These are phyloP conservation scores for Pseudocercospora eumusae DNA, from an alignment of 2,329 filamentous ascomycete genomes.

Conservation along the genomic window DNA sequence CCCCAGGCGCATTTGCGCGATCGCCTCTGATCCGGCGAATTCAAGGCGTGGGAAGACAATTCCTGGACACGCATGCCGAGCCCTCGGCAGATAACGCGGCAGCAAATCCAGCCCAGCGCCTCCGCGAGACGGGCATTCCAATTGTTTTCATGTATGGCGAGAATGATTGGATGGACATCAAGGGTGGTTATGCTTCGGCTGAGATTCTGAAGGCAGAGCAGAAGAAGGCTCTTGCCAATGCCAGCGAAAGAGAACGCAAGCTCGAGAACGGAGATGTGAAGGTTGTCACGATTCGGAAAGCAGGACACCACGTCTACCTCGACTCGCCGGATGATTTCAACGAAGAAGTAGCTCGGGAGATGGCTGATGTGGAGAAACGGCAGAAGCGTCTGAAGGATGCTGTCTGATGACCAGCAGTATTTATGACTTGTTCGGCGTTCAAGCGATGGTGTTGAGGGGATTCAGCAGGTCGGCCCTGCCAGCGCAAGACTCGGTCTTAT, in stretches of 20 bases:
- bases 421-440: neutral
- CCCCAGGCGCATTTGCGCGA: constrained; percentile 88
- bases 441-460: constrained; percentile 1
- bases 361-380: constrained; percentile 60
- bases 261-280: constrained; percentile 78
- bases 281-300: constrained; percentile 73
- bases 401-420: neutral
- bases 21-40: constrained; percentile 85
- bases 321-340: constrained; percentile 73
- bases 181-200: constrained; percentile 76
- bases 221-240: constrained; percentile 60
- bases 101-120: constrained; percentile 59
- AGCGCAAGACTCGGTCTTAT: neutral
- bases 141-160: constrained; percentile 96
- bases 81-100: constrained; percentile 34
- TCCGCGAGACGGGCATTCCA: constrained; percentile 65
- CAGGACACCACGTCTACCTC: constrained; percentile 72
- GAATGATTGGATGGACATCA: constrained; percentile 97
- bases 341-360: constrained; percentile 63
- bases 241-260: constrained; percentile 64
- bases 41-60: constrained; percentile 79
- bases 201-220: constrained; percentile 74
- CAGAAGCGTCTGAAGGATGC: constrained; percentile 36
- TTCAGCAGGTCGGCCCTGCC: neutral
- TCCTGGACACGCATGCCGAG: constrained; percentile 39